phyloP scores from a whole-genome alignment of 2,329 filamentous ascomycete genomes.

The Aspergillus sp. region DNA sequence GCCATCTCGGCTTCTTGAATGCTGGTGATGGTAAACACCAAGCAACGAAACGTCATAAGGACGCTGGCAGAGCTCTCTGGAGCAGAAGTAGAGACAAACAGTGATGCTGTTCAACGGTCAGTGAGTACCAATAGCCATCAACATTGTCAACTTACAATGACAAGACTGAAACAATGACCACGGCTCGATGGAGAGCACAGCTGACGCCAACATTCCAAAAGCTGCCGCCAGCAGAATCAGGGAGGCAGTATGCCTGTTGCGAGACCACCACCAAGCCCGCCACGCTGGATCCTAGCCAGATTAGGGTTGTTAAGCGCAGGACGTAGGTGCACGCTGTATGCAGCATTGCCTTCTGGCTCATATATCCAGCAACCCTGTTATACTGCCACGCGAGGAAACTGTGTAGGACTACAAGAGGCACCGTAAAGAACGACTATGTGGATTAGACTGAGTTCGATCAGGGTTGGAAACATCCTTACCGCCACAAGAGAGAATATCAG shows the following conservation, averaged over 20 bases:
- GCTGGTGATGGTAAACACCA: conserved; percentile 31
- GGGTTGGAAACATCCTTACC: conserved; percentile 25
- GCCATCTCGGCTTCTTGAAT: conserved; percentile 20
- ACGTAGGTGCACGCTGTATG: conserved; percentile 36
- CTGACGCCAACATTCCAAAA: conserved; percentile 39
- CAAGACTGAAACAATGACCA: conserved; percentile 34
- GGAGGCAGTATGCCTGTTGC: conserved; percentile 35
- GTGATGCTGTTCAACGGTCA: conserved; percentile 27
- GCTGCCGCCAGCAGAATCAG: conserved; percentile 21
- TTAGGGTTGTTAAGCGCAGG: conserved; percentile 33
- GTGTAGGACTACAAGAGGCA: conserved; percentile 37
- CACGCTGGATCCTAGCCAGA: conserved; percentile 40
- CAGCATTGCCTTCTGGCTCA: conserved; percentile 31
- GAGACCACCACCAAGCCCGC: conserved; percentile 38
- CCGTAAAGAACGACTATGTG: conserved; percentile 35
- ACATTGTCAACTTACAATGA: conserved; percentile 31
- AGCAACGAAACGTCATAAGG: conserved; percentile 40
- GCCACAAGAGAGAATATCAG: conserved; percentile 36
- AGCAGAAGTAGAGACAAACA: conserved; percentile 38
- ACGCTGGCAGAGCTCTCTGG: conserved; percentile 36
- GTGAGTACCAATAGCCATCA: background rate
- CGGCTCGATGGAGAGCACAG: conserved; percentile 37
- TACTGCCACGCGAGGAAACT: conserved; percentile 42
- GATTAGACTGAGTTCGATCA: background rate
- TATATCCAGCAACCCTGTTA: conserved; percentile 31